These are phyloP conservation scores for Penicillium maclennaniae DNA, from an alignment of 495 filamentous ascomycete species.

Conservation along the genomic window DNA sequence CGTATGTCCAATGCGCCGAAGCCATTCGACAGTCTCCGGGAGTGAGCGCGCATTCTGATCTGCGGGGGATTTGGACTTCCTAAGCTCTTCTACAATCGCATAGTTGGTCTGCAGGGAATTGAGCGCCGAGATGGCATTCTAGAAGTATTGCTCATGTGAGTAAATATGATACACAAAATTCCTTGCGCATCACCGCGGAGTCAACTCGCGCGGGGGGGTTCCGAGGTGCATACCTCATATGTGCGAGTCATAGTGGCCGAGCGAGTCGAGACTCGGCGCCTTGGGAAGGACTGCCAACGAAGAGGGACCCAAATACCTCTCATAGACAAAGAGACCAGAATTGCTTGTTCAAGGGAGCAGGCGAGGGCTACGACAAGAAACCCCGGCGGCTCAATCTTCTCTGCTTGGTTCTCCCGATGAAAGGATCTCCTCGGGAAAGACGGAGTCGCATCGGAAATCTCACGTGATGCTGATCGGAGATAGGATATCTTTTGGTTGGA, in stretches of 20 bases:
- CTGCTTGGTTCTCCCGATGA: conserved; percentile 13
- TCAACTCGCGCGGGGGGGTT: background rate
- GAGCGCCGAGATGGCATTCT: conserved; percentile 78
- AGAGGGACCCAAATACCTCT: conserved; percentile 19
- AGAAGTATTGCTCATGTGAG: conserved; percentile 5
- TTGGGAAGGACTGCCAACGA: conserved; percentile 14
- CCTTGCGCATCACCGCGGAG: background rate
- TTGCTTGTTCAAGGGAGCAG: conserved; percentile 17
- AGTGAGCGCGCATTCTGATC: conserved; percentile 64
- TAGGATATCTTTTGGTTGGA: background rate
- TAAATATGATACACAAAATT: background rate
- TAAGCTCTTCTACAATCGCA: conserved; percentile 68
- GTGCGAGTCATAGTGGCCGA: conserved; percentile 39
- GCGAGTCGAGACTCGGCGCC: conserved; percentile 30
- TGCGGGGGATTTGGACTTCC: conserved; percentile 56
- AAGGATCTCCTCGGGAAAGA: conserved; percentile 29
- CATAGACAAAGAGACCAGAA: conserved; percentile 24
- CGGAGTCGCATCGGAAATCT: conserved; percentile 16
- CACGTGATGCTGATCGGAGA: conserved; percentile 14
- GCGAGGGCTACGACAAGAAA: conserved; percentile 16
- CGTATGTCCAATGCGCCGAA: conserved; percentile 74
- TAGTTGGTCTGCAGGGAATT: conserved; percentile 90
- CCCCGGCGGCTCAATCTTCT: conserved; percentile 18
- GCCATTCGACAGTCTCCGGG: conserved; percentile 73
- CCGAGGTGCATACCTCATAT: conserved; percentile 35